Evolutionary conservation across 1,284 basidiomycete species (phyloP), one percentile per base, ranked within the genome.

Genomic region (Kwoniella shivajii): DNA sequence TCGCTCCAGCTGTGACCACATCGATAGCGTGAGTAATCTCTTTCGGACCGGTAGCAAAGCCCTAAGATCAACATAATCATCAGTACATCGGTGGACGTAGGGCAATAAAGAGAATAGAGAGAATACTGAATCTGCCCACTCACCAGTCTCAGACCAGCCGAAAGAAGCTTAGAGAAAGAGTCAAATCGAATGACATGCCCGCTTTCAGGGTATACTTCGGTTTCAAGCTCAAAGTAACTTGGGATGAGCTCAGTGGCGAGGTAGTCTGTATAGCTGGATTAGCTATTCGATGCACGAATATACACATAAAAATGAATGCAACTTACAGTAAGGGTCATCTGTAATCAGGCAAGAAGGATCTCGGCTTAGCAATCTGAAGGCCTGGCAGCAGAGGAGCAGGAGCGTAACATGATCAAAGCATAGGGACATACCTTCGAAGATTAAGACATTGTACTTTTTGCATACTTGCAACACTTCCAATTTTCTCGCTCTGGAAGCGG

Each of bases 111-210:
- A n/a, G n/a, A n/a, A n/a, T n/a, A n/a, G n/a, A n/a, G n/a, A n/a
- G n/a, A n/a, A n/a, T n/a, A n/a, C n/a, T n/a, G n/a, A n/a, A n/a
- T n/a, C n/a, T n/a, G 41, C 20, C 4, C 11, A 31, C 65, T 58
- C 54, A 69, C 61, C 39, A 77, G 61, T 53, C 74, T 66, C 60
- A 76, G 61, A 49, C 90, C 91, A 14, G 88, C 87, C 9, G 89
- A 89, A 20, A 94, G 80, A 39, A 95, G 82, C 80, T 97, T 97
- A 54, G 88, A 90, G 60, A 96, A 82, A 71, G 88, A 90, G 73
- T 94, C 92, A 73, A 93, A 90, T 36, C 92, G 84, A 24, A 93
- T 61, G 9, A 93, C 90, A n/a, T 87, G 84, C 3, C 90, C 90
- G 29, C 84, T 83, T 60, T 69, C 64, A 24, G 73, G 72, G 56